phyloP scores from a whole-genome alignment of 495 filamentous ascomycete genomes.

The Talaromyces ruber region DNA sequence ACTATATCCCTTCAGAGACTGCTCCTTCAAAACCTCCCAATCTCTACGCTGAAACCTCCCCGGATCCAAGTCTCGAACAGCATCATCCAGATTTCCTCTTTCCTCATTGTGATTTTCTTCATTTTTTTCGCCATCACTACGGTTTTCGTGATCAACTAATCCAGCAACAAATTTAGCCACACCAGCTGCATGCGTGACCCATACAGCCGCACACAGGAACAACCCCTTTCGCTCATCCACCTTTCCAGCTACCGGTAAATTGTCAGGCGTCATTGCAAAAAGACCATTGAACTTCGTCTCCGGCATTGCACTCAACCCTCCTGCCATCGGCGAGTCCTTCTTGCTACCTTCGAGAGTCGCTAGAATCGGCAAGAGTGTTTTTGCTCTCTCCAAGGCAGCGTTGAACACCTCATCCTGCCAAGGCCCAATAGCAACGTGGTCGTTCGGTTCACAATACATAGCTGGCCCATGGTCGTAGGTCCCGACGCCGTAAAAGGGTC shows the following conservation, averaged over 20 bases:
- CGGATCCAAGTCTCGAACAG: slow-evolving; percentile 18
- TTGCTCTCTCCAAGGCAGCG: slow-evolving; percentile 12
- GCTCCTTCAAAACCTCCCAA: slow-evolving; percentile 10
- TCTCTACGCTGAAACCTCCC: slow-evolving; percentile 20
- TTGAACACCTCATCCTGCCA: slow-evolving; percentile 19
- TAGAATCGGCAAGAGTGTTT: slow-evolving; percentile 7
- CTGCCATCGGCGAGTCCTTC: background rate
- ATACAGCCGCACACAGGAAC: slow-evolving; percentile 25
- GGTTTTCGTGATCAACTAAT: slow-evolving; percentile 16
- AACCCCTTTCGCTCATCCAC: slow-evolving; percentile 15
- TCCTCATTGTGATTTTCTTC: no score
- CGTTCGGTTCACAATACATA: slow-evolving; percentile 11
- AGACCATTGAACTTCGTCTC: slow-evolving; percentile 26
- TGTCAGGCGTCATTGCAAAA: slow-evolving; percentile 29
- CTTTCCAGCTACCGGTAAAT: slow-evolving; percentile 22
- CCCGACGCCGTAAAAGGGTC: slow-evolving; percentile 21
- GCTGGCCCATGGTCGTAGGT: slow-evolving; percentile 22
- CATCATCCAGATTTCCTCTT: slow-evolving; percentile 12
- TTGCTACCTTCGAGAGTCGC: background rate
- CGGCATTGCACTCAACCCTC: background rate
- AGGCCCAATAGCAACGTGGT: slow-evolving; percentile 15
- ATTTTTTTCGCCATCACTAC: slow-evolving; percentile 1
- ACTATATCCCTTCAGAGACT: slow-evolving; percentile 23
- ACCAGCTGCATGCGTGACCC: slow-evolving; percentile 28
- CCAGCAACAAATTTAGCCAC: slow-evolving; percentile 15